Base-by-base conservation (phyloP, 805 yeast species). In the Millerozyma acaciae region DNA sequence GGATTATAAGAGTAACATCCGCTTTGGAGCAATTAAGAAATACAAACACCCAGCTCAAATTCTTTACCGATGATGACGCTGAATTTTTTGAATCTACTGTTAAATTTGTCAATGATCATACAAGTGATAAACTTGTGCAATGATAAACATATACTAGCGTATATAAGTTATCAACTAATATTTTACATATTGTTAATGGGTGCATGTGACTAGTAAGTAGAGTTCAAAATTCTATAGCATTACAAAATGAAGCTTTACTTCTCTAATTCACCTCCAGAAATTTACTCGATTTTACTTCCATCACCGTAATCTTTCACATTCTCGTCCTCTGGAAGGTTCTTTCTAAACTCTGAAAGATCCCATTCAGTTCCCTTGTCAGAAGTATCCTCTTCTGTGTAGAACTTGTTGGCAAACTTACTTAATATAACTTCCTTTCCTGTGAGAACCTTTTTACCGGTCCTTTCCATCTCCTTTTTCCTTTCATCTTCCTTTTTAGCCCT, bases 261-360 rank as follows among this genome's bases (percentile, higher is more conserved):
- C n/a, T n/a, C n/a, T n/a, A n/a, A n/a, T n/a, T n/a, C n/a, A n/a
- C n/a, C n/a, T n/a, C n/a, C n/a, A n/a, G n/a, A n/a, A n/a, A n/a
- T n/a, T n/a, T n/a, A n/a, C n/a, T n/a, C n/a, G 23, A 66, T 71
- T 32, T 48, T 39, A 24, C 8, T 17, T 51, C 86, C 89, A 56
- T 82, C 86, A 53, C 89, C 89, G 45, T 81, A 81, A 58, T 81
- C 89, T 53, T 75, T 80, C 44, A 79, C 71, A 33, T 65, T 68
- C 28, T 50, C 62, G 24, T 63, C 74, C 26, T 68, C 76, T 20
- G 76, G 83, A 40, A 78, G 60, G 17, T 67, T 70, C 42, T 67
- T 65, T 53, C 75, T 73, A 60, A 76, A 76, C 48, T 68, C 70
- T 16, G 78, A 62, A 62, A 76, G 72, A 51, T 80, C 85, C 61